Conservation (phyloP, 1,284 basidiomycete genomes). For the Neolentinus lepideus region DNA sequence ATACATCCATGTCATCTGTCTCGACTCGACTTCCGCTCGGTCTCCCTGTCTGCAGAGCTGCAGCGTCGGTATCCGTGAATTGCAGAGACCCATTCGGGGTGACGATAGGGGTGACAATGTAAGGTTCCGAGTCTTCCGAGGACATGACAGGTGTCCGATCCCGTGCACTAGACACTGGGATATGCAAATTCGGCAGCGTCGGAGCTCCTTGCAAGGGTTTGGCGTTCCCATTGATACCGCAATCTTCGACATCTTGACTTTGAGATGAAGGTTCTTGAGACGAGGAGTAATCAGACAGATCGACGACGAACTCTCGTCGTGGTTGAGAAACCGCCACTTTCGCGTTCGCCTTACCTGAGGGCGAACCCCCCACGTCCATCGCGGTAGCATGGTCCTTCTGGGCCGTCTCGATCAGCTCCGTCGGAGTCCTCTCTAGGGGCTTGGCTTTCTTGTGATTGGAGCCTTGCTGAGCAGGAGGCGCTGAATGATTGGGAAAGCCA, state of each 20-base stretch:
- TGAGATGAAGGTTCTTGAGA: conserved; percentile 10
- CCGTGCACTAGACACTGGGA: conserved; percentile 10
- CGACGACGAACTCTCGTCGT: conserved; percentile 1
- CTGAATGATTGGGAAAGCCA: background rate
- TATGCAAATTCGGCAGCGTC: background rate
- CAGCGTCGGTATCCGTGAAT: conserved; percentile 31
- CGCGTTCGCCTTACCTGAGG: no score
- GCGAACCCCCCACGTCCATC: no score
- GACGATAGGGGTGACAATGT: conserved; percentile 41
- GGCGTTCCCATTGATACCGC: background rate
- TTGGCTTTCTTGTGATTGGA: conserved; percentile 17
- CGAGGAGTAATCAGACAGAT: conserved; percentile 3
- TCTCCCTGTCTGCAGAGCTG: no score
- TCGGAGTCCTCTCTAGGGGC: conserved; percentile 34
- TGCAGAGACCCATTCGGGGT: conserved; percentile 51
- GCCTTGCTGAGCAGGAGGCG: conserved; percentile 8
- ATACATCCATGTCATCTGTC: no score
- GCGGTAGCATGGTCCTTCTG: no score
- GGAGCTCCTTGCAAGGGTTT: background rate
- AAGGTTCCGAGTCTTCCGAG: conserved; percentile 37
- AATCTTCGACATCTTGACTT: background rate
- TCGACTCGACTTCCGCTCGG: no score
- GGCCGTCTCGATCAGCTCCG: no score
- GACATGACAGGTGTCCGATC: conserved; percentile 12
- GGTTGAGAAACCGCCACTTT: no score